phyloP scores from a whole-genome alignment of 2,329 filamentous ascomycete species.

The Monosporascus sp. region DNA sequence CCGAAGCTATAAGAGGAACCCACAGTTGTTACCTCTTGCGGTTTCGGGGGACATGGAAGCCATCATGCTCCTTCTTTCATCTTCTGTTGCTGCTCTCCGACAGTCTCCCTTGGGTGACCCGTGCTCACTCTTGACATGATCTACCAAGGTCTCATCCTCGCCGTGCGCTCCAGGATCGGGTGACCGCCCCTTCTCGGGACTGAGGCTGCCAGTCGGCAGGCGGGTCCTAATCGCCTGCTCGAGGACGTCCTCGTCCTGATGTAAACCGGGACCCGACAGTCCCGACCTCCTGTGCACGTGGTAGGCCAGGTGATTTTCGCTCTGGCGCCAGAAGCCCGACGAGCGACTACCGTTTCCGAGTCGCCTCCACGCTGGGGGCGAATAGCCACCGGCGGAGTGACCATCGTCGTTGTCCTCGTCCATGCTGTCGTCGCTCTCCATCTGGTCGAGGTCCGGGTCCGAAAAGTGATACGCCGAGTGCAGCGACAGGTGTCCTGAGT shows the following conservation, averaged over 20 bases:
- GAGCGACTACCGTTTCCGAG: slow-evolving; percentile 54
- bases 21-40: slow-evolving; percentile 49
- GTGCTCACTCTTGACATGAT: slow-evolving; percentile 25
- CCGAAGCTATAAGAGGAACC: slow-evolving; percentile 18
- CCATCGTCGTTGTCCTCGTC: slow-evolving; percentile 30
- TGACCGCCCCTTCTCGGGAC: slow-evolving; percentile 48
- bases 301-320: slow-evolving; percentile 48
- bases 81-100: slow-evolving; percentile 11
- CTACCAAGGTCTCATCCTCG: slow-evolving; percentile 33
- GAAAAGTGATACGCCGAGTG: slow-evolving; percentile 36
- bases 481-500: slow-evolving; percentile 35
- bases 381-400: slow-evolving; percentile 50
- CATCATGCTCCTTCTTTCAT: slow-evolving; percentile 21
- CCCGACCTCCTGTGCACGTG: slow-evolving; percentile 27
- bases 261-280: slow-evolving; percentile 6
- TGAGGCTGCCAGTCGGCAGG: slow-evolving; percentile 49
- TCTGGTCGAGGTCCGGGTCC: slow-evolving; percentile 32
- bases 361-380: slow-evolving; percentile 55
- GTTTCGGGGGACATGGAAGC: slow-evolving; percentile 24
- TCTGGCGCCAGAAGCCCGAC: slow-evolving; percentile 55
- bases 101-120: slow-evolving; percentile 18
- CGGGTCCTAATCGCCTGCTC: slow-evolving; percentile 49
- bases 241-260: slow-evolving; percentile 37
- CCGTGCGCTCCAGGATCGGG: slow-evolving; percentile 35
- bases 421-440: slow-evolving; percentile 33